These are phyloP conservation scores for Coemansia sp. DNA, from an alignment of 192 early-diverging fungal genomes.

Conservation along the genomic window DNA sequence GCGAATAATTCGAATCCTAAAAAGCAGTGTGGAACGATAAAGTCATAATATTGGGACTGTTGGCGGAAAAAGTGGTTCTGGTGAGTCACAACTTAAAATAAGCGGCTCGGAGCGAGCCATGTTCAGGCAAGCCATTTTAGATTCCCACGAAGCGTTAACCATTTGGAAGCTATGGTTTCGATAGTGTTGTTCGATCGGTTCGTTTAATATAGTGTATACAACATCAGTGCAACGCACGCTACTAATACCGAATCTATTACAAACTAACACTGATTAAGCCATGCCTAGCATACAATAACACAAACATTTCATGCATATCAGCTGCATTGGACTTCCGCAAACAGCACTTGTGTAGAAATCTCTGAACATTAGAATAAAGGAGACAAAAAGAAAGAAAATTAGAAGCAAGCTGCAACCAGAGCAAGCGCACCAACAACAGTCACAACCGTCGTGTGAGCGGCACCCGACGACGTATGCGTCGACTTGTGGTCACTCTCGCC, in stretches of 20 bases:
- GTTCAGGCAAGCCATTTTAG: not conserved
- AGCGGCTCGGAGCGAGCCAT: too few relatives aligned
- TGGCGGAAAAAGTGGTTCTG: not conserved
- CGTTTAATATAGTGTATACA: too few relatives aligned
- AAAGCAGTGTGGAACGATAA: too few relatives aligned
- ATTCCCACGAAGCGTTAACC: not conserved
- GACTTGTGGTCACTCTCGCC: constrained; percentile 5
- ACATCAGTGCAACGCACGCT: too few relatives aligned
- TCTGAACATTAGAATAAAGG: constrained; percentile 9
- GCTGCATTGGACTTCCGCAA: too few relatives aligned
- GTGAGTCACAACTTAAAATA: not conserved
- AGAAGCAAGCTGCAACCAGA: constrained; percentile 36
- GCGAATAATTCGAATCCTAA: too few relatives aligned
- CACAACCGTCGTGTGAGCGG: constrained; percentile 21
- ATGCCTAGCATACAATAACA: too few relatives aligned
- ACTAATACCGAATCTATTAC: too few relatives aligned
- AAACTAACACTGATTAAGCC: too few relatives aligned
- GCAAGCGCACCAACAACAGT: constrained; percentile 29
- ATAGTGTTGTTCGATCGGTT: too few relatives aligned
- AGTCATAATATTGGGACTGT: too few relatives aligned
- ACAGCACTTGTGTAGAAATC: not conserved
- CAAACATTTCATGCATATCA: too few relatives aligned
- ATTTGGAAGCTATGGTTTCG: not conserved
- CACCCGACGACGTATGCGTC: constrained; percentile 19
- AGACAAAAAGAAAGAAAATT: constrained; percentile 7